Percentiles rank a stretch among this genome's conserved stretches.
Conservation (phyloP, 148 eudicot genomes). For the Arbutus unedo region DNA sequence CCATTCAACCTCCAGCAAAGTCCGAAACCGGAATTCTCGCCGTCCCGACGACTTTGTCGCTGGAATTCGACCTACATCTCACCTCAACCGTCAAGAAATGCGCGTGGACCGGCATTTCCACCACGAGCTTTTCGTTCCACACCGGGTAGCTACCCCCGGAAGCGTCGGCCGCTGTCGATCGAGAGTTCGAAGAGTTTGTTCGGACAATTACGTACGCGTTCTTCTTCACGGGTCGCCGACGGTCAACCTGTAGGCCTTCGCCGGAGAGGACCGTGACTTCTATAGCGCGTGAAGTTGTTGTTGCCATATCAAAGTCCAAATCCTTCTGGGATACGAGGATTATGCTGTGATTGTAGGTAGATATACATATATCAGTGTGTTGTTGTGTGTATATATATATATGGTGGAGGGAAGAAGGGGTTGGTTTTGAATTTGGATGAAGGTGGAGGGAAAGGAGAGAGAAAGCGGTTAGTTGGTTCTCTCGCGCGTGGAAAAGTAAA, state of each 20-base stretch:
- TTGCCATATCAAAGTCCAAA: too few relatives aligned
- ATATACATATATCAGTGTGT: too few relatives aligned
- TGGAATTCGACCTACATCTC: constrained; percentile 14
- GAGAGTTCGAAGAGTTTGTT: constrained; percentile 20
- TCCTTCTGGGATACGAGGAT: too few relatives aligned
- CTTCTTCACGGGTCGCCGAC: constrained; percentile 30
- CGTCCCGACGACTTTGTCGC: constrained; percentile 26
- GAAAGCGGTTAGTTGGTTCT: not conserved
- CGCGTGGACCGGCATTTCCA: constrained; percentile 33
- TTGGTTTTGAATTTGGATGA: not conserved
- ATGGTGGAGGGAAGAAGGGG: too few relatives aligned
- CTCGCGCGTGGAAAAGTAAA: not conserved
- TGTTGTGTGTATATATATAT: not conserved
- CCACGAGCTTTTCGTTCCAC: constrained; percentile 53
- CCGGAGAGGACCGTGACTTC: constrained; percentile 47
- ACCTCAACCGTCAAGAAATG: constrained; percentile 44
- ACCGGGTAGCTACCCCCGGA: constrained; percentile 37
- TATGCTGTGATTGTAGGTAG: too few relatives aligned
- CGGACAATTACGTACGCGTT: constrained; percentile 35
- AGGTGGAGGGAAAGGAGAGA: constrained; percentile 3
- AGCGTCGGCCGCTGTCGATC: constrained; percentile 20
- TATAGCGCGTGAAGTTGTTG: constrained; percentile 15
- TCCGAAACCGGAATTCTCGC: constrained; percentile 56
- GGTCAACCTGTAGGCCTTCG: constrained; percentile 31
- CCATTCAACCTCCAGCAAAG: constrained; percentile 53